Base-by-base conservation (phyloP, 2,329 filamentous ascomycete species). In the Clarireedia paspali region DNA sequence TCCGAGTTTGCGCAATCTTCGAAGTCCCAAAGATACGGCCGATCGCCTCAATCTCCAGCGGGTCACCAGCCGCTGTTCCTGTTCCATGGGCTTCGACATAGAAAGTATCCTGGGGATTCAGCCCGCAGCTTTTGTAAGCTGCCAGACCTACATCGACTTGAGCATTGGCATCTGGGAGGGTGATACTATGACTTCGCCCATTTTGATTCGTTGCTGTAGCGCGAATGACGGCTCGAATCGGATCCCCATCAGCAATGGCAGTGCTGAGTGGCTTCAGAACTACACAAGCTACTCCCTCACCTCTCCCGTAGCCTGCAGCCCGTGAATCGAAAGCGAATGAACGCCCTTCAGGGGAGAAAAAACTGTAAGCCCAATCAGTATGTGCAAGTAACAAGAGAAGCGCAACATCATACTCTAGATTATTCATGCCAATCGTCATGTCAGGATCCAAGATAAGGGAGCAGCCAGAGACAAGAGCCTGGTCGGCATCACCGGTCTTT, bases 191-290 rank as follows among this genome's bases (percentile, higher is more conserved):
- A 45, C 58, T 78, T 73, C 26, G 67, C 69, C 59, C 59, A 55
- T 77, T 83, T 57, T 80, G 76, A 57, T 82, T 83, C 39, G 77
- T 71, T 1, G 48, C 72, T 10, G 68, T 72, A 14, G 56, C 54
- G 6, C 79, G 74, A 55, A 84, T 77, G 26, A 83, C 72, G 12
- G 74, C 77, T 6, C 78, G 74, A 56, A 83, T 80, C 0, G 75
- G 75, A 63, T 87, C 82, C 17, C 80, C 79, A 60, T 82, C 78
- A 30, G 27, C 27, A 30, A 30, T 30, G 9, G 27, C 27, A 30
- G 27, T 6, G 27, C 5, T 30, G 27, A 30, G 27, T 9, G 27
- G 27, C 27, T 30, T 30, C 9, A 30, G 27, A 30, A 30, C 27
- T 9, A 30, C 27, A 30, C 27, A 30, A 6, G 27, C 27, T 30